A percentile compares a stretch with the other conserved stretches of the same genome.
phyloP scores from a whole-genome alignment of 192 early-diverging fungal species.

The Entophlyctis luteolus region DNA sequence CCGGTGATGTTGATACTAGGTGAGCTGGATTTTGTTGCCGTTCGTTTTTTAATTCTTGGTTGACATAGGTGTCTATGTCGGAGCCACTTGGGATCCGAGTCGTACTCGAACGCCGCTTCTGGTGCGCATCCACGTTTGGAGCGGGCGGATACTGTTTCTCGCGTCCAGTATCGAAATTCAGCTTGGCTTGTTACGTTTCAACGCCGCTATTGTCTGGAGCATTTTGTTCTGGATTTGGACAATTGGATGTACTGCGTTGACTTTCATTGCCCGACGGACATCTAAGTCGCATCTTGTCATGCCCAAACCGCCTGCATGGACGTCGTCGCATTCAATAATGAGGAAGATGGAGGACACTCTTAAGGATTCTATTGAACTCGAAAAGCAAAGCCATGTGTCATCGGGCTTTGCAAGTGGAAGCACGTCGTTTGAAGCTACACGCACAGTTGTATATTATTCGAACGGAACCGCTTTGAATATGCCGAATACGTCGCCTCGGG shows the following conservation, averaged over 20 bases:
- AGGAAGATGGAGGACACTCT: neutral
- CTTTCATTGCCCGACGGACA: neutral
- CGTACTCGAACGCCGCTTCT: neutral
- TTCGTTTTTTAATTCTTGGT: neutral
- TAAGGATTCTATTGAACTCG: neutral
- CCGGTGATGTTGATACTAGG: constrained; percentile 36
- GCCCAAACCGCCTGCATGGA: neutral
- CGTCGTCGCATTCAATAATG: neutral
- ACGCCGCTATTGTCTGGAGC: neutral
- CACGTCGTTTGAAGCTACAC: no score
- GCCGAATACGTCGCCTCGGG: no score
- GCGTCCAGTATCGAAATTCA: neutral
- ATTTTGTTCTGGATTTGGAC: neutral
- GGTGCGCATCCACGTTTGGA: neutral
- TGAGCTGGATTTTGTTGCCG: constrained; percentile 9
- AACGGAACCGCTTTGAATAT: no score
- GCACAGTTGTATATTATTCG: no score
- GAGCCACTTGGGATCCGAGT: neutral
- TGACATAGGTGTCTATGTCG: neutral
- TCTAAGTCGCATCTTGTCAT: neutral
- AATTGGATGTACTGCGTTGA: neutral
- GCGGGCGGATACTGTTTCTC: neutral
- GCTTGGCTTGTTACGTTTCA: neutral
- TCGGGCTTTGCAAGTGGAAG: no score
- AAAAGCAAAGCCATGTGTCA: no score